Conservation (phyloP, 2,329 filamentous ascomycete genomes). For the Neospermospora avenae region DNA sequence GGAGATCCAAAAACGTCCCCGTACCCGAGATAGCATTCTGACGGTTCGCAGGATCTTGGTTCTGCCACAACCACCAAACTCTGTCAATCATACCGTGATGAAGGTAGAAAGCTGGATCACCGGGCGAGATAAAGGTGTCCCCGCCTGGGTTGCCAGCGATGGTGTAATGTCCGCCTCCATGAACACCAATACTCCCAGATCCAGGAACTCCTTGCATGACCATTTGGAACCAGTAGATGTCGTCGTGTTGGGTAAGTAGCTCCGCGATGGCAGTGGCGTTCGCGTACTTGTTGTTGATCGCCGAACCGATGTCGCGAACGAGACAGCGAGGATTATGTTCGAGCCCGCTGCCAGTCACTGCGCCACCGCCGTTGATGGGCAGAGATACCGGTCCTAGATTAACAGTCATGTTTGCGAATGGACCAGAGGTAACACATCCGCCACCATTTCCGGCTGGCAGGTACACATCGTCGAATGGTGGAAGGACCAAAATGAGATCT, state of each 20-base stretch:
- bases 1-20: conserved; percentile 40
- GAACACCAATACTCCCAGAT: conserved; percentile 36
- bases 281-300: not conserved
- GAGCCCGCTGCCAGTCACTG: conserved; percentile 27
- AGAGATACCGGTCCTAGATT: conserved; percentile 47
- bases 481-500: not conserved
- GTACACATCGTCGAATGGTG: not conserved
- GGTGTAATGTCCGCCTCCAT: conserved; percentile 40
- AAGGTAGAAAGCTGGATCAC: conserved; percentile 45
- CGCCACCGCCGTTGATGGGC: conserved; percentile 34
- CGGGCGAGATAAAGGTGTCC: conserved; percentile 43
- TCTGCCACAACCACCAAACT: conserved; percentile 47
- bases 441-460: not conserved
- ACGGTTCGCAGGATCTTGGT: conserved; percentile 38
- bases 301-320: conserved; percentile 39
- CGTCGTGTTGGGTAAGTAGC: conserved; percentile 37
- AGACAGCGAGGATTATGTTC: conserved; percentile 42
- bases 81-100: conserved; percentile 46
- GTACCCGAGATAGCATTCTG: conserved; percentile 35
- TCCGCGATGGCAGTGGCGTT: not conserved
- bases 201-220: conserved; percentile 41
- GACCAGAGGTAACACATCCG: not conserved
- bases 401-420: conserved; percentile 35
- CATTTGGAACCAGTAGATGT: conserved; percentile 43
- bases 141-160: conserved; percentile 44